Conservation (phyloP, 2,329 filamentous ascomycete genomes). For the Pezizomycotina sp. region DNA sequence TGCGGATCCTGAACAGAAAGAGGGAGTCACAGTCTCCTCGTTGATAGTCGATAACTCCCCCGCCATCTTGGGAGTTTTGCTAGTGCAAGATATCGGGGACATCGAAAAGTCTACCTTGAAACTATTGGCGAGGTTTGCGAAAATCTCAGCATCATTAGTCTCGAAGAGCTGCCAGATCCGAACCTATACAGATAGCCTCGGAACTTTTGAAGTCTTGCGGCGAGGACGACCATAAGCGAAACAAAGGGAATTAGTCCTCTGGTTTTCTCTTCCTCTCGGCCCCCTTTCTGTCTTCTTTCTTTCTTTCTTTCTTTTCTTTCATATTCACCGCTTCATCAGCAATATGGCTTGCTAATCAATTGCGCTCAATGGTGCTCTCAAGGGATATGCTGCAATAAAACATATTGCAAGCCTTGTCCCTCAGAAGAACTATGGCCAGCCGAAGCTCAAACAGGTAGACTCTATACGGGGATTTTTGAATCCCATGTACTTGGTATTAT, state of each 20-base stretch:
- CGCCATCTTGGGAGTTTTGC: conserved; percentile 41
- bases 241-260: conserved; percentile 6
- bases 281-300: too few relatives aligned
- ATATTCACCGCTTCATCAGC: too few relatives aligned
- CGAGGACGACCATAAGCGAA: conserved; percentile 4
- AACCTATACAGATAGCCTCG: conserved; percentile 58
- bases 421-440: conserved; percentile 16
- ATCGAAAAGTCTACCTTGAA: conserved; percentile 43
- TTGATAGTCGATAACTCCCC: conserved; percentile 43
- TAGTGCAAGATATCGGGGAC: conserved; percentile 34
- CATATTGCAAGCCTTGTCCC: conserved; percentile 14
- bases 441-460: conserved; percentile 37
- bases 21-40: conserved; percentile 48
- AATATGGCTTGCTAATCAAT: not conserved
- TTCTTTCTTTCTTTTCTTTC: too few relatives aligned
- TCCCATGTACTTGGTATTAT: conserved; percentile 75
- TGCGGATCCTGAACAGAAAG: conserved; percentile 34
- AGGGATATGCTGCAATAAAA: conserved; percentile 11
- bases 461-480: conserved; percentile 61
- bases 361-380: not conserved
- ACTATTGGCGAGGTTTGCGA: conserved; percentile 28
- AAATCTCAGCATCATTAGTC: conserved; percentile 48
- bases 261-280: not conserved
- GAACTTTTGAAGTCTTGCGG: conserved; percentile 52
- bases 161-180: conserved; percentile 55